Percentiles rank a stretch among this genome's conserved stretches.
These are phyloP conservation scores for Vaccinium darrowii DNA, from an alignment of 148 eudicot genomes.

Conservation along the genomic window DNA sequence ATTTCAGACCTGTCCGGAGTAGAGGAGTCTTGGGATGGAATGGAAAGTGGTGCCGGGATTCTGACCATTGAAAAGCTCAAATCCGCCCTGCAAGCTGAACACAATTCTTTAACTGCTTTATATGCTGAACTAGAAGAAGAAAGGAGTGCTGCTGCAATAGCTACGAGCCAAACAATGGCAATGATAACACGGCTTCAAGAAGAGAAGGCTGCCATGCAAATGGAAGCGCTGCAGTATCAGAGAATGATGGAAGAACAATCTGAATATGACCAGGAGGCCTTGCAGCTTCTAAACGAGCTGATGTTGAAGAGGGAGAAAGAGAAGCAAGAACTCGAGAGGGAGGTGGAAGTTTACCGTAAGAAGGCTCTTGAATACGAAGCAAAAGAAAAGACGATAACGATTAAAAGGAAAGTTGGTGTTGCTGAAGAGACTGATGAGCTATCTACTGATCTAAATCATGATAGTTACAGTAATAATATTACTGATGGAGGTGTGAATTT, in stretches of 20 bases:
- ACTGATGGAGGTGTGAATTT: constrained; percentile 44
- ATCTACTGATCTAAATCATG: constrained; percentile 61
- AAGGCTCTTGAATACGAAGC: constrained; percentile 65
- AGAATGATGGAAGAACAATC: constrained; percentile 98
- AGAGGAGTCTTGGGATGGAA: constrained; percentile 65
- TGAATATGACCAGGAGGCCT: constrained; percentile 92
- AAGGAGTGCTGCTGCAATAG: constrained; percentile 79
- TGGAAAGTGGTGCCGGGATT: constrained; percentile 47
- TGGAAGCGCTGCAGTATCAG: constrained; percentile 96
- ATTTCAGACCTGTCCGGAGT: constrained; percentile 29
- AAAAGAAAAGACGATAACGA: constrained; percentile 46
- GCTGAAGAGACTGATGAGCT: constrained; percentile 45
- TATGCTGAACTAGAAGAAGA: constrained; percentile 86
- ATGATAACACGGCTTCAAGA: constrained; percentile 97
- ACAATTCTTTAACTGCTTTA: constrained; percentile 56
- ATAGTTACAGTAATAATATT: constrained; percentile 49
- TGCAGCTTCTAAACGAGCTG: constrained; percentile 81
- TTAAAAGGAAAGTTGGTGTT: not conserved
- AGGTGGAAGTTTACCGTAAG: constrained; percentile 59
- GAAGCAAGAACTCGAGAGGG: constrained; percentile 76
- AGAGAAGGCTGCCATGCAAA: constrained; percentile 90
- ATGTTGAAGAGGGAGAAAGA: constrained; percentile 82
- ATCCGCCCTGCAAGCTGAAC: constrained; percentile 51
- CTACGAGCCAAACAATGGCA: constrained; percentile 91
- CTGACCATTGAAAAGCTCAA: constrained; percentile 49